Base-by-base conservation (phyloP, 805 yeast species). In the Osmozyma mogii region DNA sequence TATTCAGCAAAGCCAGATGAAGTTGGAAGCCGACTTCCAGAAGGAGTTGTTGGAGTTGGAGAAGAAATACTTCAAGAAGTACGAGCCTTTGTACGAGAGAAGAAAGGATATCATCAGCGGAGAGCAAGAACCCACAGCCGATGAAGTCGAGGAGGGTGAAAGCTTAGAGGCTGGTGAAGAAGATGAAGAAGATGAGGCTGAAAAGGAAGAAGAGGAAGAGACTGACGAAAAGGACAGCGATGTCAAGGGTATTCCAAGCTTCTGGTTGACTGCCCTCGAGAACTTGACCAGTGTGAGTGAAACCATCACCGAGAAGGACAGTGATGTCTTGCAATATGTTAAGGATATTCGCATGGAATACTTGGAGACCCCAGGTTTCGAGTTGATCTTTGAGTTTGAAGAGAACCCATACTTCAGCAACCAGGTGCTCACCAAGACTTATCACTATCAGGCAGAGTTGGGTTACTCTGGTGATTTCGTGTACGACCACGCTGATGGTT, bases 401-500 rank as follows among this genome's bases (percentile, higher is more conserved):
- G 65, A 65, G 29, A 88, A 88, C 58, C 79, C 79, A 19, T 85
- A 67, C 56, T 87, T 92, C 65, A 64, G 75, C 38, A 84, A 89
- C 61, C 68, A 62, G 43, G 61, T 64, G 31, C 70, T 92, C 46
- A 69, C 81, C 39, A 92, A 92, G 68, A 78, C 94, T 6, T 92
- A 92, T 59, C 88, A 75, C 62, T 92, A 92, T 63, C 95, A 85
- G 61, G 85, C 84, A 37, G 95, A 89, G 59, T 69, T 87, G 44
- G 96, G 95, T 14, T 84, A 85, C 58, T 78, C 88, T 17, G 96
- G 98, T 18, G 98, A 92, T 56, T 89, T 84, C 56, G 87, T 92
- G 44, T 92, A 89, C 58, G 96, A 89, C 60, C 95, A 84, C 53
- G 97, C 98, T 9, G 94, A 84, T 52, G 97, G 97, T 32, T 68